These are phyloP conservation scores for Penicillium brevicompactum DNA, from an alignment of 2,329 filamentous ascomycete genomes.

Conservation along the genomic window DNA sequence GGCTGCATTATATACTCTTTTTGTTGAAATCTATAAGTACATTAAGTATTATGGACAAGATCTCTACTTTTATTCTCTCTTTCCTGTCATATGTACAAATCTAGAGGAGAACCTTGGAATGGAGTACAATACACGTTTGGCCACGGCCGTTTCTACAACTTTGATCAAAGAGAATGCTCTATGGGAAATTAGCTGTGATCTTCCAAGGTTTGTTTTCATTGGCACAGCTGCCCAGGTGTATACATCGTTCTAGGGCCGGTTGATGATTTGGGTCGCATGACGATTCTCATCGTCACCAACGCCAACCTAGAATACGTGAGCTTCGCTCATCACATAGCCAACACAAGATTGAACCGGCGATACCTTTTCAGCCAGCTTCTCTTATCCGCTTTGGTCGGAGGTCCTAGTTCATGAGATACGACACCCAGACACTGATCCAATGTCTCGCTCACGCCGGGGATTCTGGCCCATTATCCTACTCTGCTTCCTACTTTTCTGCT, in stretches of 20 bases:
- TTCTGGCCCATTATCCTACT: neutral
- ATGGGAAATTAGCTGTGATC: too few relatives aligned
- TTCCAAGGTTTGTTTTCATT: too few relatives aligned
- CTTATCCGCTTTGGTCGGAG: too few relatives aligned
- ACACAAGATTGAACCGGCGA: neutral
- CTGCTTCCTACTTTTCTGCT: neutral
- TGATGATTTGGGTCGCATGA: neutral
- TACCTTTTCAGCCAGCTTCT: neutral
- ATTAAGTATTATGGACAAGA: neutral
- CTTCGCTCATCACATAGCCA: too few relatives aligned
- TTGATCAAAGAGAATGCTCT: too few relatives aligned
- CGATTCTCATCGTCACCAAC: neutral
- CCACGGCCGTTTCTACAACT: too few relatives aligned
- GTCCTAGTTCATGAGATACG: neutral
- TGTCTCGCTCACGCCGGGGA: neutral
- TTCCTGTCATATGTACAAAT: neutral
- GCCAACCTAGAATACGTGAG: neutral
- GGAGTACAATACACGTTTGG: too few relatives aligned
- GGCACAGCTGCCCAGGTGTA: too few relatives aligned
- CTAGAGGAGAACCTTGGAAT: too few relatives aligned
- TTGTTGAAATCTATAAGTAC: neutral
- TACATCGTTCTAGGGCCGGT: neutral
- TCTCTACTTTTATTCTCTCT: neutral
- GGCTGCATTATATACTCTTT: constrained; percentile 8
- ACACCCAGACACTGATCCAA: too few relatives aligned